phyloP scores from a whole-genome alignment of 2,329 filamentous ascomycete genomes.

The Venturia oleaginea region DNA sequence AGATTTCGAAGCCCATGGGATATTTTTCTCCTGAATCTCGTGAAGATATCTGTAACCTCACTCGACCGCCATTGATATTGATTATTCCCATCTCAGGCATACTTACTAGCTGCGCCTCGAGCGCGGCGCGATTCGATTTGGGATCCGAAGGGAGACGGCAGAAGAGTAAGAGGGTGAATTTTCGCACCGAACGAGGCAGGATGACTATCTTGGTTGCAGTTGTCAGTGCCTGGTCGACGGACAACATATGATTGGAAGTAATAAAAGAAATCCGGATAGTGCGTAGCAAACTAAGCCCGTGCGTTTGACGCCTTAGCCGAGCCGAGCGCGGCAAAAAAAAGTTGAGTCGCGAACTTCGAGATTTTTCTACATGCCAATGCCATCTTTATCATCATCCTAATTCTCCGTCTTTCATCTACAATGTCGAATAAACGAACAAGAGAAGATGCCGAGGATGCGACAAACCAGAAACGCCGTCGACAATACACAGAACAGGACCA shows the following conservation, averaged over 20 bases:
- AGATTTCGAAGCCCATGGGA: background rate
- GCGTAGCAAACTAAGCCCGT: background rate
- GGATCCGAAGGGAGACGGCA: background rate
- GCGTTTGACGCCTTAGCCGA: background rate
- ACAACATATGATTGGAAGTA: background rate
- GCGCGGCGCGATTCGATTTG: background rate
- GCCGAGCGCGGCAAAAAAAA: background rate
- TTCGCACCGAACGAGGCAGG: background rate
- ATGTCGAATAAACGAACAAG: background rate
- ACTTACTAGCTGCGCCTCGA: background rate
- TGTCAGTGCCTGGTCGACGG: background rate
- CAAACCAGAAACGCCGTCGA: conserved; percentile 14
- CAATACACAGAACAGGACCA: conserved; percentile 31
- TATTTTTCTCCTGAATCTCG: background rate
- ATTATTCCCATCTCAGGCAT: background rate
- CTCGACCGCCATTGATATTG: background rate
- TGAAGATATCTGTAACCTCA: background rate
- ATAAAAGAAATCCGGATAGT: too few relatives aligned
- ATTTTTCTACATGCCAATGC: background rate
- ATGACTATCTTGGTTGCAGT: background rate
- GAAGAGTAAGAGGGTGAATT: background rate
- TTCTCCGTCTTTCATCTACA: background rate
- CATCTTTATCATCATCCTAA: background rate
- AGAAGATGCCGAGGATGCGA: background rate
- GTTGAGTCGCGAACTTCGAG: background rate